A percentile compares a stretch with the other conserved stretches of the same genome.
phyloP scores from a whole-genome alignment of 2,329 filamentous ascomycete genomes.

The Leptodontidium sp. region DNA sequence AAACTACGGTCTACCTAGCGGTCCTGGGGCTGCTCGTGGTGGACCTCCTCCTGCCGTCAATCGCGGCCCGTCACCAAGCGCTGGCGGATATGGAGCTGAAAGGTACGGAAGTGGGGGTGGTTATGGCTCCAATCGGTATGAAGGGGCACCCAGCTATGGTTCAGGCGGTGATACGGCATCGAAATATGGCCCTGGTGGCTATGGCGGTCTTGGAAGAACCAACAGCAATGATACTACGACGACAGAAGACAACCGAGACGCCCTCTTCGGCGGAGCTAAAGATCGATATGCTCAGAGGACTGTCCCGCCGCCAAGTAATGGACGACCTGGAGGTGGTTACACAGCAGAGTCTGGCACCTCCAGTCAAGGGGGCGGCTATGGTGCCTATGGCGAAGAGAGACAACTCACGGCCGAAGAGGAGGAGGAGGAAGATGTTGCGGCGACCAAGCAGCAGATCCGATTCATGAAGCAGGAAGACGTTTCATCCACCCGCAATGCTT shows the following conservation, averaged over 20 bases:
- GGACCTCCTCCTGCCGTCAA: conserved; percentile 32
- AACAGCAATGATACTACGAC: conserved; percentile 52
- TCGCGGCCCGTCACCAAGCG: conserved; percentile 40
- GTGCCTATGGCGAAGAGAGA: conserved; percentile 71
- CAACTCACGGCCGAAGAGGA: conserved; percentile 81
- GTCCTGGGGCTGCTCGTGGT: conserved; percentile 48
- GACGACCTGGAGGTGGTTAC: conserved; percentile 42
- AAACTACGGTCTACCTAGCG: conserved; percentile 42
- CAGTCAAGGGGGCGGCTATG: conserved; percentile 48
- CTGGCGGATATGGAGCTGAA: conserved; percentile 60
- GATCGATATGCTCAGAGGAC: conserved; percentile 45
- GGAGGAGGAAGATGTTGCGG: conserved; percentile 76
- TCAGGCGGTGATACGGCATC: conserved; percentile 46
- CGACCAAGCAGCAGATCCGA: conserved; percentile 77
- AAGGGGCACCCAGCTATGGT: conserved; percentile 47
- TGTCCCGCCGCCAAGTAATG: conserved; percentile 37
- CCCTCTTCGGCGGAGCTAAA: conserved; percentile 61
- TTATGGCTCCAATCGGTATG: conserved; percentile 63
- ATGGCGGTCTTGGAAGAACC: conserved; percentile 64
- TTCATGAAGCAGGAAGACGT: conserved; percentile 82
- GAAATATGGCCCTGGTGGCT: conserved; percentile 62
- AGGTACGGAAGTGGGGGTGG: conserved; percentile 60
- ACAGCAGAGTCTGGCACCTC: conserved; percentile 37
- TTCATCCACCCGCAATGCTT: conserved; percentile 73
- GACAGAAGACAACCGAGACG: conserved; percentile 65